A percentile compares a stretch with the other conserved stretches of the same genome.
These are phyloP conservation scores for Fraxinus xanthoxyloides DNA, from an alignment of 305 asterid genomes.

Conservation along the genomic window DNA sequence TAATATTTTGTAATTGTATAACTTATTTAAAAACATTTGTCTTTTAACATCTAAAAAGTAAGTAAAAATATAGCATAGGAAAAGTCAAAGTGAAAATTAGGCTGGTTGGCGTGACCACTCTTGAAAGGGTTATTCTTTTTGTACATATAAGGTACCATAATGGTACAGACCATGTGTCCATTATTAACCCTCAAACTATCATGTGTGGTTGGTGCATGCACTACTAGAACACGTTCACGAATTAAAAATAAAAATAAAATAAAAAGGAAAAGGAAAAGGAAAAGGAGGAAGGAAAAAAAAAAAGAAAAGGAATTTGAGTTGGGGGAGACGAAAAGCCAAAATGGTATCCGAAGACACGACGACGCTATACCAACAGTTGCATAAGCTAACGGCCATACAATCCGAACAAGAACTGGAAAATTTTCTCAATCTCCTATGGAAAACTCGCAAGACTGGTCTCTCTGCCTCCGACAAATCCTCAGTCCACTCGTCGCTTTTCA, in stretches of 20 bases:
- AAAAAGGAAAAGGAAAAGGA: neutral
- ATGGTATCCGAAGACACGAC: constrained; percentile 18
- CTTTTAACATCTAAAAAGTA: too few relatives aligned
- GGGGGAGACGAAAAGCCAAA: neutral
- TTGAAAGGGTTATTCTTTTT: too few relatives aligned
- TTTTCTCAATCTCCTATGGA: constrained; percentile 40
- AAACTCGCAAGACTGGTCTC: constrained; percentile 40
- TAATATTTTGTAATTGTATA: too few relatives aligned
- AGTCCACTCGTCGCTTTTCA: constrained; percentile 32
- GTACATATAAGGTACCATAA: too few relatives aligned
- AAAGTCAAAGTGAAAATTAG: too few relatives aligned
- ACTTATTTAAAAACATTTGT: too few relatives aligned
- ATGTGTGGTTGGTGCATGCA: neutral
- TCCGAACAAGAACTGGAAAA: constrained; percentile 39
- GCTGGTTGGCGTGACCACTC: too few relatives aligned
- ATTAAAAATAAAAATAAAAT: neutral
- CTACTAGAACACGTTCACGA: neutral
- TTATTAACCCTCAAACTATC: too few relatives aligned
- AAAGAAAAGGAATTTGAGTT: neutral
- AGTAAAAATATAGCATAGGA: too few relatives aligned
- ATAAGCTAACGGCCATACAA: constrained; percentile 32
- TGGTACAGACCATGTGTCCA: too few relatives aligned
- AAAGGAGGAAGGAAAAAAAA: neutral
- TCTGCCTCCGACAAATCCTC: constrained; percentile 32
- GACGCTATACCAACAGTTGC: constrained; percentile 30